These are phyloP conservation scores for Didymella segeticola DNA, from an alignment of 2,329 filamentous ascomycete genomes.

Conservation along the genomic window DNA sequence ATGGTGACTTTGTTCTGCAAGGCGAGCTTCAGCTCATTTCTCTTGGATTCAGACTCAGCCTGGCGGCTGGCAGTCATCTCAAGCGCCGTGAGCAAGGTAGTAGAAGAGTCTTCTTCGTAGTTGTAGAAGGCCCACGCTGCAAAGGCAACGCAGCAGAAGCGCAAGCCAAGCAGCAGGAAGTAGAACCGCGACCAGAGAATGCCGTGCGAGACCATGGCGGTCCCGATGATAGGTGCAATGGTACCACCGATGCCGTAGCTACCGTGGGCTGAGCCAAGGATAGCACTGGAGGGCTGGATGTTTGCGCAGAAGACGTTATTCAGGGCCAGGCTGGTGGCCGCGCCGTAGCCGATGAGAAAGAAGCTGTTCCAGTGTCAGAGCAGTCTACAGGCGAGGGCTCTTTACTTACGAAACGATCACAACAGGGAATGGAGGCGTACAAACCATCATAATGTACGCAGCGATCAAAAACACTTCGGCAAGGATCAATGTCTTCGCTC, in stretches of 20 bases:
- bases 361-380: constrained; percentile 56
- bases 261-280: constrained; percentile 70
- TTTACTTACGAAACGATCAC: constrained; percentile 61
- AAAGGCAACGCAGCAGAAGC: constrained; percentile 63
- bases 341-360: constrained; percentile 67
- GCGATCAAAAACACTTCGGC: constrained; percentile 63
- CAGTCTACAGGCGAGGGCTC: background rate
- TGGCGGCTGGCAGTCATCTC: constrained; percentile 54
- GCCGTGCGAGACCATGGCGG: constrained; percentile 69
- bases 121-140: constrained; percentile 72
- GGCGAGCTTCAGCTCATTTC: constrained; percentile 58
- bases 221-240: constrained; percentile 75
- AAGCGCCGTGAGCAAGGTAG: constrained; percentile 52
- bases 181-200: constrained; percentile 77
- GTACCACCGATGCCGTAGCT: constrained; percentile 61
- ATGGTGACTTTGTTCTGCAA: constrained; percentile 67
- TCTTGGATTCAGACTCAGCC: constrained; percentile 52
- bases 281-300: constrained; percentile 58
- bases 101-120: constrained; percentile 68
- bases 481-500: constrained; percentile 68
- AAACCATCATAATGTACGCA: constrained; percentile 71
- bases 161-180: constrained; percentile 67
- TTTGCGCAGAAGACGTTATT: constrained; percentile 65
- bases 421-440: constrained; percentile 72
- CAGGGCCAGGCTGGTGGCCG: constrained; percentile 59